A percentile compares a stretch with the other conserved stretches of the same genome.
phyloP scores from a whole-genome alignment of 345 rosid species.

The Euphorbia tirucalli region DNA sequence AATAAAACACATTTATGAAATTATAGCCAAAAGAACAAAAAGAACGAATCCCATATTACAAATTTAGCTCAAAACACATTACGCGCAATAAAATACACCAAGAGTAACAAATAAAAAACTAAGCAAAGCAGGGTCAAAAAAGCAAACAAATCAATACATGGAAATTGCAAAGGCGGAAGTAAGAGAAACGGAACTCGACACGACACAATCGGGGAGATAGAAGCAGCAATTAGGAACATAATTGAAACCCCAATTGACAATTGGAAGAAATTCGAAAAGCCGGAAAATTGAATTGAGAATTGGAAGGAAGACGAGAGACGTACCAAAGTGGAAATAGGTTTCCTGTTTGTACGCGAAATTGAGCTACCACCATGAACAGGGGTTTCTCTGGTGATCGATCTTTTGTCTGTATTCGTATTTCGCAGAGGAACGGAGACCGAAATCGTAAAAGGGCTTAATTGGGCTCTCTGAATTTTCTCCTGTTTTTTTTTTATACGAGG shows the following conservation, averaged over 20 bases:
- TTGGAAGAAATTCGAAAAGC: slow-evolving; percentile 3
- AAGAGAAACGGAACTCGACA: slow-evolving; percentile 1
- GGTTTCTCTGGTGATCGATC: slow-evolving; percentile 13
- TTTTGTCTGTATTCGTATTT: not conserved
- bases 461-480: not conserved
- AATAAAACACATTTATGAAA: not conserved
- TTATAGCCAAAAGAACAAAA: not conserved
- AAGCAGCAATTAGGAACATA: not conserved
- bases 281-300: slow-evolving; percentile 1
- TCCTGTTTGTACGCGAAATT: not conserved
- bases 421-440: not conserved
- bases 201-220: not conserved
- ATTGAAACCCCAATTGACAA: slow-evolving; percentile 10
- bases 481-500: too few relatives aligned
- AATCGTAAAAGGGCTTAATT: slow-evolving; percentile 1
- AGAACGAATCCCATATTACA: not conserved
- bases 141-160: not conserved
- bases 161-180: not conserved
- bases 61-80: slow-evolving; percentile 11
- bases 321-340: slow-evolving; percentile 20
- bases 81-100: not conserved
- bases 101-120: not conserved
- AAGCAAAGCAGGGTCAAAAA: not conserved
- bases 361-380: not conserved
- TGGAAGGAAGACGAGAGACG: slow-evolving; percentile 5